Evolutionary conservation across 805 yeast species (phyloP).

Genomic region (Zygosaccharomyces gambellarensis): DNA sequence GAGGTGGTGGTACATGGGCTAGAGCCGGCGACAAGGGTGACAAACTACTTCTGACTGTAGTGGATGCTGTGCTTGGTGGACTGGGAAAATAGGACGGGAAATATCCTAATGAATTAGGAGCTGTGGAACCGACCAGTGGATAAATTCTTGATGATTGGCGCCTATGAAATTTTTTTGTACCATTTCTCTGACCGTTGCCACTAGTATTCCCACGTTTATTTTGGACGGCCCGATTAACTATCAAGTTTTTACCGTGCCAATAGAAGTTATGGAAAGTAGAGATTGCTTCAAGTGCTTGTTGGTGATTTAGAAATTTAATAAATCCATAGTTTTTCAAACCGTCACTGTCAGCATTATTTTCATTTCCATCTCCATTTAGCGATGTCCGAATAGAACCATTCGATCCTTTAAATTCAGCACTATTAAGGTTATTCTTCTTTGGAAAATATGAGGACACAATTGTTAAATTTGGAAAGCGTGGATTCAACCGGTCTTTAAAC

Average conservation of each 20-base stretch:
- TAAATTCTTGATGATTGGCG: background rate
- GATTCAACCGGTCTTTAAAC: constrained; percentile 43
- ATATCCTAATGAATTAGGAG: constrained; percentile 4
- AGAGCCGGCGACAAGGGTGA: too few species aligned
- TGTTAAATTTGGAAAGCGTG: constrained; percentile 13
- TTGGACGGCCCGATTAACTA: constrained; percentile 39
- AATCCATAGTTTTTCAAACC: constrained; percentile 47
- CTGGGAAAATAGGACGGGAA: background rate
- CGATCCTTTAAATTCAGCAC: constrained; percentile 8
- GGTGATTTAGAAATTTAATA: constrained; percentile 46
- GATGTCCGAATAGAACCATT: background rate
- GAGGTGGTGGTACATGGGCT: too few species aligned
- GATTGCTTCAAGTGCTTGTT: constrained; percentile 46
- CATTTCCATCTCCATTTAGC: constrained; percentile 1
- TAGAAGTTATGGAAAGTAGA: constrained; percentile 44
- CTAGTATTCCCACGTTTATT: constrained; percentile 17
- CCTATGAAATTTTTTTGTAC: background rate
- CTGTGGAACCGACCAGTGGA: background rate
- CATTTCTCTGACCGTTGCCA: background rate
- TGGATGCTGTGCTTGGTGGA: too few species aligned
- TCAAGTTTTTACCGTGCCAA: constrained; percentile 29
- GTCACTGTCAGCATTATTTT: constrained; percentile 12
- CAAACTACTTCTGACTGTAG: too few species aligned
- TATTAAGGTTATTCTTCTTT: constrained; percentile 16
- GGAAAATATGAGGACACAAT: constrained; percentile 33